Evolutionary conservation across 164 flowering plant species (phyloP).

Genomic region (Vitis amurensis): DNA sequence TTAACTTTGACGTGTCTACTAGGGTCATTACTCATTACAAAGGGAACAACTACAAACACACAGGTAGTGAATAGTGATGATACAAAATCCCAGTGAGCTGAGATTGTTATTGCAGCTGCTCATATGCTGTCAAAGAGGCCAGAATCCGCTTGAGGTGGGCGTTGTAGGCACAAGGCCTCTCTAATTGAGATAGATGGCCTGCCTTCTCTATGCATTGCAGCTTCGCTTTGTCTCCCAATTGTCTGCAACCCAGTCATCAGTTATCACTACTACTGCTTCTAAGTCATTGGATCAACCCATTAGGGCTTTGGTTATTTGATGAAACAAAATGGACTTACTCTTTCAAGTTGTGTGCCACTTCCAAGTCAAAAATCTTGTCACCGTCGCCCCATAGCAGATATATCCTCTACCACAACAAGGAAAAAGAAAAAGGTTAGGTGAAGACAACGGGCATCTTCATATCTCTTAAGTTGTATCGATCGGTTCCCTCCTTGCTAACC

Average conservation of each 20-base stretch:
- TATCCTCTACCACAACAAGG: background rate
- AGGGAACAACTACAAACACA: no score
- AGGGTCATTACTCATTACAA: no score
- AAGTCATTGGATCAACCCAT: no score
- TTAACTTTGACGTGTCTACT: no score
- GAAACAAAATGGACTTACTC: conserved; percentile 11
- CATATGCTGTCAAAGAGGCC: conserved; percentile 7
- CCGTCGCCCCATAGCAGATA: conserved; percentile 17
- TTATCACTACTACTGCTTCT: no score
- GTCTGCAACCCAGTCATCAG: conserved; percentile 14
- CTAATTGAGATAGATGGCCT: conserved; percentile 30
- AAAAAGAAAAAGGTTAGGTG: no score
- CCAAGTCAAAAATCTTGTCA: conserved; percentile 15
- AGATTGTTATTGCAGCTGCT: background rate
- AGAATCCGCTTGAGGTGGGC: conserved; percentile 25
- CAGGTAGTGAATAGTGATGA: background rate
- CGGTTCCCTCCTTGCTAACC: background rate
- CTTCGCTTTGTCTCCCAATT: conserved; percentile 21
- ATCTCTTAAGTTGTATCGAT: no score
- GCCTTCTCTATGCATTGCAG: conserved; percentile 26
- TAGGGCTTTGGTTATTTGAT: no score
- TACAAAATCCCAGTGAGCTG: no score
- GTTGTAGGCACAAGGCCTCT: conserved; percentile 32
- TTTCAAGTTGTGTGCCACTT: conserved; percentile 11
- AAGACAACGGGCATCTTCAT: no score